Evolutionary conservation across 2,329 filamentous ascomycete genomes (phyloP).

Genomic region (Epichloe bromicola): DNA sequence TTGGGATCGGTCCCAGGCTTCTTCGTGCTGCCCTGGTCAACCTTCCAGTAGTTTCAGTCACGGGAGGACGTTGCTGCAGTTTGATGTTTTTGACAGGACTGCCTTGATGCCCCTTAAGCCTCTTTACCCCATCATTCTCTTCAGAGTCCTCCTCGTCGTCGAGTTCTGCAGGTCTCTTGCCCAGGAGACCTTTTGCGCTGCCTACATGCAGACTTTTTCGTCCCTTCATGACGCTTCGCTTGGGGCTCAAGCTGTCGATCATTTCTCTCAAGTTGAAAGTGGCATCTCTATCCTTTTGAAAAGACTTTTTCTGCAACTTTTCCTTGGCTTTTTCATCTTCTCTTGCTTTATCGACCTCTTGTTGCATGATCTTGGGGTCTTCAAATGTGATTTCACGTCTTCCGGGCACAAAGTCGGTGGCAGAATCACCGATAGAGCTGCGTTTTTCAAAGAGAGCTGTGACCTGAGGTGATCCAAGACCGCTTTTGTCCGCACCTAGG

Average conservation of each 20-base stretch:
- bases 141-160: slow-evolving; percentile 51
- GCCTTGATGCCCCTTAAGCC: slow-evolving; percentile 56
- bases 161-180: slow-evolving; percentile 60
- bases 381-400: slow-evolving; percentile 44
- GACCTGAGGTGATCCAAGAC: slow-evolving; percentile 63
- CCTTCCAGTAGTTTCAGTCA: slow-evolving; percentile 52
- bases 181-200: slow-evolving; percentile 58
- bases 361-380: slow-evolving; percentile 48
- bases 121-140: slow-evolving; percentile 49
- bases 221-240: slow-evolving; percentile 51
- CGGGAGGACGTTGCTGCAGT: slow-evolving; percentile 58
- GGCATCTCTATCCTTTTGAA: slow-evolving; percentile 42
- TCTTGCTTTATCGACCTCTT: slow-evolving; percentile 47
- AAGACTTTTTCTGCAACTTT: slow-evolving; percentile 33
- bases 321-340: slow-evolving; percentile 49
- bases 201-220: slow-evolving; percentile 69
- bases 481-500: slow-evolving; percentile 54
- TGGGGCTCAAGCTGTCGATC: slow-evolving; percentile 66
- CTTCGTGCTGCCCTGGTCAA: slow-evolving; percentile 35
- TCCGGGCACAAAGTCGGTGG: slow-evolving; percentile 48
- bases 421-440: slow-evolving; percentile 55
- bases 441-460: slow-evolving; percentile 58
- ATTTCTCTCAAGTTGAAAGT: slow-evolving; percentile 61
- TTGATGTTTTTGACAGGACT: slow-evolving; percentile 67
- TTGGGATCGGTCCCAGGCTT: slow-evolving; percentile 29